phyloP scores from a whole-genome alignment of 805 yeast genomes.

The Schizosaccharomyces osmophilus region DNA sequence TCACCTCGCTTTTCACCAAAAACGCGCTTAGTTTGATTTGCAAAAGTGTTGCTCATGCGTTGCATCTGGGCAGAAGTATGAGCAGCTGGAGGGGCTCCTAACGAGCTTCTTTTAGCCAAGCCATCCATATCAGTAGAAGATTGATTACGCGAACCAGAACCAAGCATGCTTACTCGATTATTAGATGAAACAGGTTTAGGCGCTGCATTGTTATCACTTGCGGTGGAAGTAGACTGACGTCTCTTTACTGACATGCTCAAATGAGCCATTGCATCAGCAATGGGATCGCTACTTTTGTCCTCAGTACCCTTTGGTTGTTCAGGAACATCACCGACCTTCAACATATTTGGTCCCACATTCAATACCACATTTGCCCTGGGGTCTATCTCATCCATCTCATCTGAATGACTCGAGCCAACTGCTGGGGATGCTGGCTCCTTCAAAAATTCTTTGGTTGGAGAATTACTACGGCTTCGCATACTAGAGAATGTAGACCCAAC shows the following conservation, averaged over 20 bases:
- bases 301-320: background rate
- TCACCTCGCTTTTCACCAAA: conserved; percentile 5
- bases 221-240: background rate
- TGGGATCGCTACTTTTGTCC: conserved; percentile 19
- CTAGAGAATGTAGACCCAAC: background rate
- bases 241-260: conserved; percentile 8
- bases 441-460: background rate
- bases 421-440: background rate
- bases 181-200: background rate
- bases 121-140: background rate
- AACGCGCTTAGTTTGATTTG: conserved; percentile 10
- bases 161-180: background rate
- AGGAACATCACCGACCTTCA: background rate
- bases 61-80: conserved; percentile 20
- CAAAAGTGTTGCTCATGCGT: conserved; percentile 13
- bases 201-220: background rate
- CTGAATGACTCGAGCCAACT: background rate
- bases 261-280: conserved; percentile 29
- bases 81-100: conserved; percentile 14
- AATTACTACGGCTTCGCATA: background rate
- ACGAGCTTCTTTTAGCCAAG: background rate
- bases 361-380: conserved; percentile 7
- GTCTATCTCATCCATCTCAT: conserved; percentile 3
- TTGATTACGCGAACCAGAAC: background rate
- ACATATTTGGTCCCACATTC: conserved; percentile 7